Base-by-base conservation (phyloP, 2,329 filamentous ascomycete genomes). In the Trichoderma atrobrunneum region DNA sequence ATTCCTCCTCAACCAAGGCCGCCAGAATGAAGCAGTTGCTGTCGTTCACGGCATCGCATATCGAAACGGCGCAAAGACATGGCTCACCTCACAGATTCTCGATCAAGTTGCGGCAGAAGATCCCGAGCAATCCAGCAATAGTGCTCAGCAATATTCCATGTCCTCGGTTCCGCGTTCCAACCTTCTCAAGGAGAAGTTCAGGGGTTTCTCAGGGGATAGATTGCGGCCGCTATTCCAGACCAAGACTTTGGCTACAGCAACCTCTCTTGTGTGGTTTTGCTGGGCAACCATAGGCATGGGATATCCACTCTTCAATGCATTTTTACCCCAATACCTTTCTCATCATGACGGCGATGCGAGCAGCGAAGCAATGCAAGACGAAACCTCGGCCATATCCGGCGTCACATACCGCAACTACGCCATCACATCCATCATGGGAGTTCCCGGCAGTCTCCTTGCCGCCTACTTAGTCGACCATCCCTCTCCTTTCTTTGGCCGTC, bases 291-390 rank as follows among this genome's bases (percentile, higher is more conserved):
- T 97, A 75, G 93, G 93, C 73, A 92, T 97, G 89, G 93, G 91
- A 3, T 97, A 95, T 78, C 93, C 93, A 1, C 87, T 97, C 2
- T 97, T 95, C 87, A 96, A 96, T 80, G 92, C 92, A 67, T 97
- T 97, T 82, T 86, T 97, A n/a, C 94, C 94, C 0, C 92, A 96
- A 76, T 96, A 96, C 78, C 88, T 97, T 72, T 88, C 90, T 28
- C 80, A 78, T 43, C 87, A 89, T 71, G 84, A 36, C 21, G 70
- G 60, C 6, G 54, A 75, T 21, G 71, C 75, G 39, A 75, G 74
- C 14, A 78, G 74, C 24, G 74, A 75, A 4, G 74, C 72, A n/a
- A 68, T 78, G 16, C 75, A 78, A 16, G 78, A 78, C 34, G 78
- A 82, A 62, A 79, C 78, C 11, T 77, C 79, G 28, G 75, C 78